Conservation (phyloP, 805 yeast genomes). For the Dipodascus geniculatus region DNA sequence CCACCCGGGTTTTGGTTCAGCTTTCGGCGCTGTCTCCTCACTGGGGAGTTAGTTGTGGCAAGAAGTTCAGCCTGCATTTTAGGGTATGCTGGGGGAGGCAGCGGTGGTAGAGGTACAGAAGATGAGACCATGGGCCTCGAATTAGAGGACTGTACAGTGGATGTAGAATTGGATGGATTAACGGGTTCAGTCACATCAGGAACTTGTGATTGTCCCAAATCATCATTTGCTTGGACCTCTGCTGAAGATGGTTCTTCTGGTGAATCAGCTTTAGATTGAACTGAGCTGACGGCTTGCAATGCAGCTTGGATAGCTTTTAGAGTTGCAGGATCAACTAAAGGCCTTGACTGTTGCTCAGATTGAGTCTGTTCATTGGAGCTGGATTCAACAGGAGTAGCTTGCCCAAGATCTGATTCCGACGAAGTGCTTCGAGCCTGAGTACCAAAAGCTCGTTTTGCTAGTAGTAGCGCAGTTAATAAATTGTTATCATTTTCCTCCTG, state of each 20-base stretch:
- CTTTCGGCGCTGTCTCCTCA: background rate
- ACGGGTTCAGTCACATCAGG: background rate
- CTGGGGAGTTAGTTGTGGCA: background rate
- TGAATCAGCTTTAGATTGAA: background rate
- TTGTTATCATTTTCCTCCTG: conserved; percentile 8
- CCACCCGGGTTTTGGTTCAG: background rate
- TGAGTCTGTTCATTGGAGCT: too few relatives aligned
- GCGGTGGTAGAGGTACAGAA: background rate
- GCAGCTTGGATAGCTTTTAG: conserved; percentile 19
- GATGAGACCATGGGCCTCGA: background rate
- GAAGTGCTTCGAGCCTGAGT: conserved; percentile 5
- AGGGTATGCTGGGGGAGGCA: background rate
- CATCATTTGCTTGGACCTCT: background rate
- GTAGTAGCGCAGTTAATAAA: conserved; percentile 24
- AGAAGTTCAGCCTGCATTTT: background rate
- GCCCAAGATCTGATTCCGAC: conserved; percentile 3
- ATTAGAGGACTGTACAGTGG: background rate
- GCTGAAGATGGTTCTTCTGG: background rate
- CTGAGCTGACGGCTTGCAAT: conserved; percentile 12
- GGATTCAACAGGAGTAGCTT: conserved; percentile 4
- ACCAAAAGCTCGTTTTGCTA: conserved; percentile 26
- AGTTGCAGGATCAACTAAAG: conserved; percentile 10
- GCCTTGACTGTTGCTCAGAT: background rate
- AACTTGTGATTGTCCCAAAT: conserved; percentile 1
- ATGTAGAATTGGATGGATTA: background rate